Evolutionary conservation across 768 basidiomycete genomes (phyloP).

Genomic region (Dictyophora rubrovolvata): DNA sequence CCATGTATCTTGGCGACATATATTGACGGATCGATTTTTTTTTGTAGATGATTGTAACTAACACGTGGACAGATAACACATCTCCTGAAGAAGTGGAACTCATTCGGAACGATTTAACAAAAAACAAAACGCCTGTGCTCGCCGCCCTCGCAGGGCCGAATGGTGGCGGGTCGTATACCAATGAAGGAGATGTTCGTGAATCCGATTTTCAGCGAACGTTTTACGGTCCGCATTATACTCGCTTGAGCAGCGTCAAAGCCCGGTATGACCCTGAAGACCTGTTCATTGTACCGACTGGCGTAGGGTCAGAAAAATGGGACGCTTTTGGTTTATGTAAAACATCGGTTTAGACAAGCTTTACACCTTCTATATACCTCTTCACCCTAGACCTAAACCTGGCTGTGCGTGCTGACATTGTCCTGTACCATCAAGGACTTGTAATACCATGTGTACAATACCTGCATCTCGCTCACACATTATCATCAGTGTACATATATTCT

Average conservation of each 20-base stretch:
- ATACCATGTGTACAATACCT: background rate
- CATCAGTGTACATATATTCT: background rate
- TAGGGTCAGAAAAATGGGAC: conserved; percentile 27
- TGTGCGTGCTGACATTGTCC: background rate
- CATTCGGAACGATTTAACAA: conserved; percentile 17
- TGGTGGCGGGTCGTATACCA: conserved; percentile 24
- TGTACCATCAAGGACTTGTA: background rate
- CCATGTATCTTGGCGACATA: background rate
- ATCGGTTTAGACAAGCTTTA: background rate
- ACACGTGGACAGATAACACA: background rate
- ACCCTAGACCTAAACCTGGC: conserved; percentile 6
- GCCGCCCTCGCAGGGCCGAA: conserved; percentile 18
- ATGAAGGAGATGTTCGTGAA: conserved; percentile 26
- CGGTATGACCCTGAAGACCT: conserved; percentile 25
- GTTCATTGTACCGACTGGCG: conserved; percentile 24
- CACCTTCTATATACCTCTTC: background rate
- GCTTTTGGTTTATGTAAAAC: background rate
- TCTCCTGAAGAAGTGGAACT: conserved; percentile 10
- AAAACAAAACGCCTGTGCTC: conserved; percentile 19
- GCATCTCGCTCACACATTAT: background rate
- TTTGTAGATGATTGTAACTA: background rate
- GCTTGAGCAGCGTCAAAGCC: conserved; percentile 21
- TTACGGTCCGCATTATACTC: conserved; percentile 26
- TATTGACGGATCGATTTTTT: background rate
- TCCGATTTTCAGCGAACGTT: conserved; percentile 23